Percentiles rank a stretch among this genome's conserved stretches.
Evolutionary conservation across 108 stramenopile genomes (phyloP).

Genomic region (Licmophora abbreviata): DNA sequence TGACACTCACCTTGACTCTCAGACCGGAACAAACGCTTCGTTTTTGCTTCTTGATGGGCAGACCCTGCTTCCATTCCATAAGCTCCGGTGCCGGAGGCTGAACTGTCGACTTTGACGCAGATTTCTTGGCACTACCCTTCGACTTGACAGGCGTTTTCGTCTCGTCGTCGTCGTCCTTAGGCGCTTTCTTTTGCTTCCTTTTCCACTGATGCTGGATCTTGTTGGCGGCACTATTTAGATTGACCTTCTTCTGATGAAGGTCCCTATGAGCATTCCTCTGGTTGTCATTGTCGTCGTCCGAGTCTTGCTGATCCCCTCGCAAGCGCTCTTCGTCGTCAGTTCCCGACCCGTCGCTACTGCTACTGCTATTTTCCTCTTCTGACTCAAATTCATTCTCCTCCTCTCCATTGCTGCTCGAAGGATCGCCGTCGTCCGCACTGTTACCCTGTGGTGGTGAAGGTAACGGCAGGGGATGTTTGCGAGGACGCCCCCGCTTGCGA

Average conservation of each 20-base stretch:
- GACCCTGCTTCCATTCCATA: slow-evolving; percentile 24
- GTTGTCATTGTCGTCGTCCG: too few relatives aligned
- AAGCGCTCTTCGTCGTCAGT: too few relatives aligned
- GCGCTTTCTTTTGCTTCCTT: slow-evolving; percentile 19
- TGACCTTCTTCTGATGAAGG: slow-evolving; percentile 15
- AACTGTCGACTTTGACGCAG: slow-evolving; percentile 24
- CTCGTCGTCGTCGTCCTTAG: slow-evolving; percentile 7
- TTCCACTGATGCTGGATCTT: slow-evolving; percentile 61
- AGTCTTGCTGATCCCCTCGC: too few relatives aligned
- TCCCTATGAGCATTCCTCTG: slow-evolving; percentile 7
- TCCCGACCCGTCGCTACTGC: too few relatives aligned
- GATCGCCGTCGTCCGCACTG: too few relatives aligned
- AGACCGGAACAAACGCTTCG: slow-evolving; percentile 33
- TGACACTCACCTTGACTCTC: slow-evolving; percentile 65
- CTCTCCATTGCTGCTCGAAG: too few relatives aligned
- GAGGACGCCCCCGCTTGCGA: slow-evolving; percentile 37
- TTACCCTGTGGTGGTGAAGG: too few relatives aligned
- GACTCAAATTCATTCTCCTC: too few relatives aligned
- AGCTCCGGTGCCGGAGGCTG: slow-evolving; percentile 45
- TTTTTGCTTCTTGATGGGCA: slow-evolving; percentile 31
- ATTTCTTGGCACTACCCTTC: too few relatives aligned
- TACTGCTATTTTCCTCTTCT: too few relatives aligned
- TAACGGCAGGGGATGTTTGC: slow-evolving; percentile 17
- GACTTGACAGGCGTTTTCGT: not conserved
- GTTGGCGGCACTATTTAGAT: slow-evolving; percentile 36